Conservation (phyloP, 495 filamentous ascomycete genomes). For the Hypoxylon crocopeplum region DNA sequence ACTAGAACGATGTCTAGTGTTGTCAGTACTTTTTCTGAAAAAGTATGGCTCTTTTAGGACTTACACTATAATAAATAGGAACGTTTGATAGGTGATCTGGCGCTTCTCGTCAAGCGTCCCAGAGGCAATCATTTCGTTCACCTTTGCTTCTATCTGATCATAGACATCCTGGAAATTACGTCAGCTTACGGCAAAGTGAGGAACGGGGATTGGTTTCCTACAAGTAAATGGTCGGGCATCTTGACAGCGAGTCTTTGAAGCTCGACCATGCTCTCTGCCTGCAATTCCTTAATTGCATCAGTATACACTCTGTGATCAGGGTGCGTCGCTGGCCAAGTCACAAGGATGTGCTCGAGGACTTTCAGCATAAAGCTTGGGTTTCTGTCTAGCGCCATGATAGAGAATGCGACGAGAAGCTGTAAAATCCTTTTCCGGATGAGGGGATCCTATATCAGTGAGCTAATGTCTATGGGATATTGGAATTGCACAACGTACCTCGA, state of each 20-base stretch:
- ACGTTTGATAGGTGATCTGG: constrained; percentile 68
- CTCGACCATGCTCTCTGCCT: constrained; percentile 80
- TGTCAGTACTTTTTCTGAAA: constrained; percentile 4
- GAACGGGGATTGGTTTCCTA: constrained; percentile 41
- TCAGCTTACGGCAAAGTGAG: constrained; percentile 14
- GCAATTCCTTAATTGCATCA: constrained; percentile 90
- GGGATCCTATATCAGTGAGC: constrained; percentile 67
- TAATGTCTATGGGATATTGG: background rate
- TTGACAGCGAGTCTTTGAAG: constrained; percentile 86
- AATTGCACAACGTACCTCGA: constrained; percentile 61
- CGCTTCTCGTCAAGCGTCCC: constrained; percentile 78
- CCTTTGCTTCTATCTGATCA: constrained; percentile 80
- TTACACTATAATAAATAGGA: constrained; percentile 92
- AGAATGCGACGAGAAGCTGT: constrained; percentile 84
- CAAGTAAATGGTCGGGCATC: constrained; percentile 86
- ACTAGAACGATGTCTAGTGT: constrained; percentile 73
- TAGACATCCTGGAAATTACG: constrained; percentile 69
- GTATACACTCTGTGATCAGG: constrained; percentile 74
- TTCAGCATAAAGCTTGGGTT: constrained; percentile 81
- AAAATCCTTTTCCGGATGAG: constrained; percentile 83
- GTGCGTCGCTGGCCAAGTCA: constrained; percentile 74
- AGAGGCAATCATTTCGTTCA: constrained; percentile 77
- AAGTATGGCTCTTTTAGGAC: constrained; percentile 1
- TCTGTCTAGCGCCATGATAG: constrained; percentile 78
- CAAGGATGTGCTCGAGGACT: constrained; percentile 87